Evolutionary conservation across 371 early-diverging fungal genomes (phyloP).

Genomic region (Fennellomyces sp.): DNA sequence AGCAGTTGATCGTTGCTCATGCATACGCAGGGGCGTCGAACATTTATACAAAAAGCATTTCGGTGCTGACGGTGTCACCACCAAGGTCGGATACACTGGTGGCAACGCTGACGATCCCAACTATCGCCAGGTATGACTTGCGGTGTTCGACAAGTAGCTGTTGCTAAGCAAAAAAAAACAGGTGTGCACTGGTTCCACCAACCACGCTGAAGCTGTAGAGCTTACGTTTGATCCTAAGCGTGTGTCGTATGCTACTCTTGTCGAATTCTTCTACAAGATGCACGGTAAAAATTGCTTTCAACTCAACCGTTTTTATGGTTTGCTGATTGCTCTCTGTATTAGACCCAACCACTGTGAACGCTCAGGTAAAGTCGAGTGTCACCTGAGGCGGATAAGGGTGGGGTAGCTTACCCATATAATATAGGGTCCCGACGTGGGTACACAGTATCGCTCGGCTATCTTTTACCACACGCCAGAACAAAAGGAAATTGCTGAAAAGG

Average conservation of each 20-base stretch:
- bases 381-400: neutral
- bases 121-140: conserved; percentile 61
- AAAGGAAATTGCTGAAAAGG: conserved; percentile 67
- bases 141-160: neutral
- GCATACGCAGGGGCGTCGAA: conserved; percentile 84
- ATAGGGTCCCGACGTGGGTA: conserved; percentile 46
- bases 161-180: conserved; percentile 17
- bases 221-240: conserved; percentile 75
- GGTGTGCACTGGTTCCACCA: conserved; percentile 73
- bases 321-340: neutral
- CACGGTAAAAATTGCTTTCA: conserved; percentile 56
- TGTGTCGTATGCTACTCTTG: conserved; percentile 68
- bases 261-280: conserved; percentile 89
- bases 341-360: conserved; percentile 39
- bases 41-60: conserved; percentile 70
- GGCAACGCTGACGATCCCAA: conserved; percentile 59
- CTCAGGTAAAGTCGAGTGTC: neutral
- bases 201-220: conserved; percentile 88
- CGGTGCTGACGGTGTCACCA: conserved; percentile 56
- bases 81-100: conserved; percentile 88
- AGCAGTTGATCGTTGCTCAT: neutral
- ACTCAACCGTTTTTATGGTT: neutral
- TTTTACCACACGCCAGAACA: conserved; percentile 80
- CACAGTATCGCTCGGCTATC: conserved; percentile 90
- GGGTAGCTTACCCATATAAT: conserved; percentile 23